Evolutionary conservation across 805 yeast genomes (phyloP).

Genomic region (Saturnispora kantuleensis): DNA sequence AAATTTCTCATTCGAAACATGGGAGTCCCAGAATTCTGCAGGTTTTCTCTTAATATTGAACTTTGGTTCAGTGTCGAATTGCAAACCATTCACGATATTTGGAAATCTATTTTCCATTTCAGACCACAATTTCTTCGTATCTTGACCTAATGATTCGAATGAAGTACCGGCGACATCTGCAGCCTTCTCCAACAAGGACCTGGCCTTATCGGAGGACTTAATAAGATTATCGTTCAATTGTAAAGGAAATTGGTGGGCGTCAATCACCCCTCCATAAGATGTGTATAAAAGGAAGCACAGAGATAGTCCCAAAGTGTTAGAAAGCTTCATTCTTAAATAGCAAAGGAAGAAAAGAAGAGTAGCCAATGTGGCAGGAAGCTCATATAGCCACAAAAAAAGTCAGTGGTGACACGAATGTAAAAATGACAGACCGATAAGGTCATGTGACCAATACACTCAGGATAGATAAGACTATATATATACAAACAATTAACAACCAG

Average conservation of each 20-base stretch:
- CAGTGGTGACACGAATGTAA: background rate
- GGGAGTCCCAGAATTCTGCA: slow-evolving; percentile 27
- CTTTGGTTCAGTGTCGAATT: slow-evolving; percentile 41
- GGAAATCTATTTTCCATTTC: slow-evolving; percentile 58
- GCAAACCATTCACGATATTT: slow-evolving; percentile 38
- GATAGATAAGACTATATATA: background rate
- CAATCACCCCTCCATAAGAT: slow-evolving; percentile 6
- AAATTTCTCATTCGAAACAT: slow-evolving; percentile 26
- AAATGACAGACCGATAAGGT: slow-evolving; percentile 8
- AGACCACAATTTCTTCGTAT: slow-evolving; percentile 46
- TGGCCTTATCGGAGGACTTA: slow-evolving; percentile 10
- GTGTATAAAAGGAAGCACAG: slow-evolving; percentile 5
- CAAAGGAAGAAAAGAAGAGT: background rate
- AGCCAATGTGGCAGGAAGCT: background rate
- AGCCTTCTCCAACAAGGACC: slow-evolving; percentile 31
- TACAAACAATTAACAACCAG: slow-evolving; percentile 43
- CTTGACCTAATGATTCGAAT: slow-evolving; percentile 36
- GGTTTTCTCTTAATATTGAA: slow-evolving; percentile 28
- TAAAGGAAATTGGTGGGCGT: slow-evolving; percentile 5
- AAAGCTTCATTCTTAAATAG: slow-evolving; percentile 7
- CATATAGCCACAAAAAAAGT: background rate
- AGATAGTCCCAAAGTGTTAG: slow-evolving; percentile 9
- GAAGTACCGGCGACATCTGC: slow-evolving; percentile 44
- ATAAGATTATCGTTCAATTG: slow-evolving; percentile 5
- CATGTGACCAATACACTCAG: background rate